These are phyloP conservation scores for Blastobotrys illinoisensis DNA, from an alignment of 1,139 yeast species.

Conservation along the genomic window DNA sequence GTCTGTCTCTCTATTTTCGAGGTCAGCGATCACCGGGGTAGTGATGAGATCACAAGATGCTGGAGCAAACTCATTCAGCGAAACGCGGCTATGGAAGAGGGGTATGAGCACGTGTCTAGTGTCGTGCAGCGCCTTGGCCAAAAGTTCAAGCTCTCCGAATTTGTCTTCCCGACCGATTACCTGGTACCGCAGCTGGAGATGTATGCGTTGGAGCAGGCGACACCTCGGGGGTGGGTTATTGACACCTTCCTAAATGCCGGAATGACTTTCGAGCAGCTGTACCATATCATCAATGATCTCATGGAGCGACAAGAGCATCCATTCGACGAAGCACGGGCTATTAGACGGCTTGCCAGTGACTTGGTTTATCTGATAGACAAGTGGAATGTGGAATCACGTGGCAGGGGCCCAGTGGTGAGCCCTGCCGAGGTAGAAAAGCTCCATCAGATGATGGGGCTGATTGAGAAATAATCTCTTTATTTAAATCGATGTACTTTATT, in stretches of 20 bases:
- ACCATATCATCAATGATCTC: slow-evolving; percentile 59
- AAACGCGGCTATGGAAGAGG: slow-evolving; percentile 21
- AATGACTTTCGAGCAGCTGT: slow-evolving; percentile 62
- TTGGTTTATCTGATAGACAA: slow-evolving; percentile 24
- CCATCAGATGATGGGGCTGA: not conserved
- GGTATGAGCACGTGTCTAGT: slow-evolving; percentile 33
- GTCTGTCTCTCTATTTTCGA: slow-evolving; percentile 73
- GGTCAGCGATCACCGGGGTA: slow-evolving; percentile 55
- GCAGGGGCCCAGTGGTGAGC: slow-evolving; percentile 1
- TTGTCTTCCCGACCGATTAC: slow-evolving; percentile 75
- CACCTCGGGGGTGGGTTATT: slow-evolving; percentile 49
- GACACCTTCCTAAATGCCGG: slow-evolving; percentile 78
- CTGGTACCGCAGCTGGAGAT: slow-evolving; percentile 51
- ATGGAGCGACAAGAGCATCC: slow-evolving; percentile 46
- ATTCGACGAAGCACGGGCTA: slow-evolving; percentile 26
- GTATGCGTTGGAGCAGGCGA: slow-evolving; percentile 36
- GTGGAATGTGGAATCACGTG: slow-evolving; percentile 17
- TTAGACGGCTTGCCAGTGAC: slow-evolving; percentile 26
- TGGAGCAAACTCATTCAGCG: slow-evolving; percentile 34
- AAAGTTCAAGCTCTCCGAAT: slow-evolving; percentile 51
- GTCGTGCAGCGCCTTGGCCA: slow-evolving; percentile 46
- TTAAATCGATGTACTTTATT: not conserved
- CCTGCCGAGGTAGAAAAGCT: not conserved
- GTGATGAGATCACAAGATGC: slow-evolving; percentile 34
- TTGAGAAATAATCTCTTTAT: not conserved